Evolutionary conservation across 306 rosid species (phyloP).

Genomic region (Erythrophleum fordii): DNA sequence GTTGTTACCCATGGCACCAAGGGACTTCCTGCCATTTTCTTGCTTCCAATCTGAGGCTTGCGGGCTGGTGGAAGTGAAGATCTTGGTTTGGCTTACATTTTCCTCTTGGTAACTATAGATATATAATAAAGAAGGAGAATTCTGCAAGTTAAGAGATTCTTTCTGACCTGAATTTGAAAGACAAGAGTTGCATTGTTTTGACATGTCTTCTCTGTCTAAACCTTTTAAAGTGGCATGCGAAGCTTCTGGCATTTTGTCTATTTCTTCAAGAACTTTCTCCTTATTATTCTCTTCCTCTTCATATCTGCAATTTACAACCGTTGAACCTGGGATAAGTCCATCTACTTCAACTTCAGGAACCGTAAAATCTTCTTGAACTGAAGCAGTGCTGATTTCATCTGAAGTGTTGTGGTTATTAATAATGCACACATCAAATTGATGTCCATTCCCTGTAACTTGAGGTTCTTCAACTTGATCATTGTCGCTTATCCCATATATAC

Average conservation of each 20-base stretch:
- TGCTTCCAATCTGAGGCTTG: slow-evolving; percentile 38
- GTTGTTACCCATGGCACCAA: slow-evolving; percentile 29
- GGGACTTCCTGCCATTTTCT: slow-evolving; percentile 29
- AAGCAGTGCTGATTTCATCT: slow-evolving; percentile 33
- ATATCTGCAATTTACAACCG: slow-evolving; percentile 27
- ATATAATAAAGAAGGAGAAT: slow-evolving; percentile 28
- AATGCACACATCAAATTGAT: slow-evolving; percentile 30
- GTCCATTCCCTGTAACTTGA: slow-evolving; percentile 33
- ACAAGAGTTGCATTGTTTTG: slow-evolving; percentile 34
- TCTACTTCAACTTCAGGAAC: slow-evolving; percentile 38
- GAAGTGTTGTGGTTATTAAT: slow-evolving; percentile 41
- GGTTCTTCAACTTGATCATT: slow-evolving; percentile 38
- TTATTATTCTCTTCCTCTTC: slow-evolving; percentile 27
- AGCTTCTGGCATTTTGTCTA: slow-evolving; percentile 34
- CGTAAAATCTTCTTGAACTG: slow-evolving; percentile 36
- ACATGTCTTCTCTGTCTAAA: slow-evolving; percentile 34
- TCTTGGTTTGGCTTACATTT: slow-evolving; percentile 16
- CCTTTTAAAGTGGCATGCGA: slow-evolving; percentile 22
- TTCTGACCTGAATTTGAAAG: slow-evolving; percentile 30
- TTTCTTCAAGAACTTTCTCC: slow-evolving; percentile 40
- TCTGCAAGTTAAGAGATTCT: slow-evolving; percentile 35
- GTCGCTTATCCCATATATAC: slow-evolving; percentile 4
- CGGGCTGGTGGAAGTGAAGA: slow-evolving; percentile 31
- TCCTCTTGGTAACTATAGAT: slow-evolving; percentile 7
- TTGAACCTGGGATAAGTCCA: slow-evolving; percentile 27